Evolutionary conservation across 257 asterid genomes (phyloP), one percentile per base, ranked within the genome.

Genomic region (Plectranthus barbatus): DNA sequence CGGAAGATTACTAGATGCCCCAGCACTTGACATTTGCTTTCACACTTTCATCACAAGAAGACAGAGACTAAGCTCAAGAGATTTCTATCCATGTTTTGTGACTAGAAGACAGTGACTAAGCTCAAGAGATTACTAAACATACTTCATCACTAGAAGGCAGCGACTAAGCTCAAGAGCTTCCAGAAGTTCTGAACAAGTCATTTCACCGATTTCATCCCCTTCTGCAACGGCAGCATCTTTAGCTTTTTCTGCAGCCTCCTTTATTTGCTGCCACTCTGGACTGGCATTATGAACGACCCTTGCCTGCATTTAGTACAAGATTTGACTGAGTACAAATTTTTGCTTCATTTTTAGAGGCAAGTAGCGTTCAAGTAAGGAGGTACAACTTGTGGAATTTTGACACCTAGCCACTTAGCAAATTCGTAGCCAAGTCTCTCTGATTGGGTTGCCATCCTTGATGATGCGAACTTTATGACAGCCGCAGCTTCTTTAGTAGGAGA

Each of bases 81-180:
- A 97, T 90, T 93, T 40, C 21, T 21, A 20, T 62, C 75, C 87
- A 21, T 46, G 90, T 95, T 87, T 93, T 96, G 87, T 90, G 66
- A 90, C 70, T 61, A 87, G 72, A 74, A 93, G 90, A 81, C 99
- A 90, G 47, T 97, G 91, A 72, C 97, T 90, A 51, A 93, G 97
- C 80, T 93, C 99, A 72, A 93, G 97, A 79, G 99, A 26, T 40
- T 47, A 23, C 26, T 21, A 18, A 60, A 77, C 87, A 24, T 49
- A 93, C 97, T 87, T 93, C 97, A 90, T 90, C 68, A 90, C 70
- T 58, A 87, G 72, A 74, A 93, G 90, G 82, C 99, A 90, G 47
- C 99, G 91, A 72, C 99, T 90, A 54, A 93, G 97, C 81, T 93
- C 99, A 70, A 93, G 97, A 79, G 99, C 99, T 90, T 93, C 99